Evolutionary conservation across 2,329 filamentous ascomycete genomes (phyloP).

Genomic region (Pseudocercospora eumusae): DNA sequence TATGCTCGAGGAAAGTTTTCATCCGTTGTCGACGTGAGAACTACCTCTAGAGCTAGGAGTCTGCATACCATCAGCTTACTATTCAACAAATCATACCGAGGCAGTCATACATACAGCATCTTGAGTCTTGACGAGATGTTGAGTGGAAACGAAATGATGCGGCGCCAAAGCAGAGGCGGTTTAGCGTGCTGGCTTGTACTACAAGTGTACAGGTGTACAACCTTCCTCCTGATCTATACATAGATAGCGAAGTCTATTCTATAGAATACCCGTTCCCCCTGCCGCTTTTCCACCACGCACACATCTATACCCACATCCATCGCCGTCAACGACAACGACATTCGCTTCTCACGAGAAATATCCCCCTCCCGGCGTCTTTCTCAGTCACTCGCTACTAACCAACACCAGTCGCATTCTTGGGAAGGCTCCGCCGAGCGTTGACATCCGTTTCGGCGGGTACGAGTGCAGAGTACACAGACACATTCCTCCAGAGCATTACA

Average conservation of each 20-base stretch:
- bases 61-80: not conserved
- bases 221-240: no score
- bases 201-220: no score
- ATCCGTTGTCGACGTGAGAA: constrained; percentile 3
- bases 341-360: constrained; percentile 10
- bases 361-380: not conserved
- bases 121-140: constrained; percentile 5
- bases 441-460: constrained; percentile 19
- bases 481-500: constrained; percentile 13
- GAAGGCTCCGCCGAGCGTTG: constrained; percentile 18
- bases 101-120: no score
- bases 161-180: no score
- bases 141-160: no score
- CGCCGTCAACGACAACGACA: not conserved
- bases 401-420: constrained; percentile 6
- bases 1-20: not conserved
- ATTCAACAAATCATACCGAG: not conserved
- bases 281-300: not conserved
- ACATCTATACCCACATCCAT: no score
- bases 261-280: not conserved
- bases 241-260: not conserved
- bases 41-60: not conserved
- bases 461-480: constrained; percentile 21
- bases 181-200: no score
- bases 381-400: constrained; percentile 15